Base-by-base conservation (phyloP, 345 rosid genomes). In the Bruguiera sexangula region DNA sequence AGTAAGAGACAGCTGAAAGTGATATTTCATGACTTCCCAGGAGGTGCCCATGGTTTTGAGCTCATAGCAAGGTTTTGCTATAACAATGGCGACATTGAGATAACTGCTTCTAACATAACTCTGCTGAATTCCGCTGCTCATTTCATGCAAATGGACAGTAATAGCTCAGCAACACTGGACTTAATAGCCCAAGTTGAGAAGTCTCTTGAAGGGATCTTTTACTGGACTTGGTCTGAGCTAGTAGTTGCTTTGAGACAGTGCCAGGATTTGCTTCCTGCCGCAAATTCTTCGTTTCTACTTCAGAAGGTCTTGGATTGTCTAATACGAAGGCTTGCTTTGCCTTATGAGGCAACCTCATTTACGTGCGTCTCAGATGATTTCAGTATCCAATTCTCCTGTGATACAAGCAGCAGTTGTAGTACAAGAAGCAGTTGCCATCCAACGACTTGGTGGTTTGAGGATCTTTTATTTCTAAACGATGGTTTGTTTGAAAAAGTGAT, bases 221-320 rank as follows among this genome's bases (percentile, higher is more conserved):
- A 56, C 75, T 88, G 87, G 93, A 65, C 85, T 11, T 88, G 90
- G 90, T 67, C 84, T 48, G 90, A 86, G 59, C 83, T 88, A 11
- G 74, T 84, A 2, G 52, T 53, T 52, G 84, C 84, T 34, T 65
- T 83, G 56, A 84, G 73, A 78, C 82, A 73, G 70, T 82, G 84
- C 78, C 87, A 84, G 66, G 68, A 71, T 62, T 69, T 82, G 43
- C 66, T 63, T 64, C 65, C 82, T 1, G 59, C 78, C 6, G 31
- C 64, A 34, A 67, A 27, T 63, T 63, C 85, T 30, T 79, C 84
- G 0, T 51, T 66, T 53, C 1, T 88, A 3, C 74, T 75, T n/a
- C 71, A 74, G 29, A 82, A 79, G 67, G 50, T 85, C 46, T 31
- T 81, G 69, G 74, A 64, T 58, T 67, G 81, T 57, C 37, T 82